Evolutionary conservation across 139 green algal species (phyloP).

Genomic region (Deuterostichococcus epilithicus): DNA sequence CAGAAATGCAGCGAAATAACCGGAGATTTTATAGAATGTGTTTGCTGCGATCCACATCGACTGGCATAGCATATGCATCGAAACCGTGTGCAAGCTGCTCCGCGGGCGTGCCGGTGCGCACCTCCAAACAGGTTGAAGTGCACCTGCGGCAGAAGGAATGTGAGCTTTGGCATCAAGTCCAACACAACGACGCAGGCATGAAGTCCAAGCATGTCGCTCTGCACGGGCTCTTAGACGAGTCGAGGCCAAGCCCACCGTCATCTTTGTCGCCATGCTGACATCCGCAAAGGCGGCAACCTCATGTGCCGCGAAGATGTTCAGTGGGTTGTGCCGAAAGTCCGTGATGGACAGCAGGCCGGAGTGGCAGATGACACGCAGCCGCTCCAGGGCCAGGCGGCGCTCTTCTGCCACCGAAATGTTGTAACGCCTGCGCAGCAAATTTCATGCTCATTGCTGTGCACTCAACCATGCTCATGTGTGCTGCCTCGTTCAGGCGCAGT

Average conservation of each 20-base stretch:
- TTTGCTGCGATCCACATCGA: background rate
- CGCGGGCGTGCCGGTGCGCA: background rate
- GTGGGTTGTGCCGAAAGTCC: conserved; percentile 73
- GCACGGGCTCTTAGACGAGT: no score
- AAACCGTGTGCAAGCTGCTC: no score
- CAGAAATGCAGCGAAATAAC: background rate
- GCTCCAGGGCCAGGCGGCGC: conserved; percentile 73
- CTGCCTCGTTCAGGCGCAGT: no score
- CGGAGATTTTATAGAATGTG: background rate
- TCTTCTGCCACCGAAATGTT: conserved; percentile 76
- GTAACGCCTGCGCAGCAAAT: conserved; percentile 36
- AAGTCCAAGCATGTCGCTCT: no score
- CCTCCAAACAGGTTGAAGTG: conserved; percentile 89
- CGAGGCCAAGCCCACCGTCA: conserved; percentile 56
- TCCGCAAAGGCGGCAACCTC: conserved; percentile 74
- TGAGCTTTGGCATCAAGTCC: conserved; percentile 17
- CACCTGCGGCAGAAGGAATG: background rate
- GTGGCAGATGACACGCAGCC: conserved; percentile 69
- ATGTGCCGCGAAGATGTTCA: conserved; percentile 87
- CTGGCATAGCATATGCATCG: no score
- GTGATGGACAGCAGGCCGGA: conserved; percentile 68
- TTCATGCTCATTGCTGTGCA: background rate
- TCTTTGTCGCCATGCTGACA: conserved; percentile 82
- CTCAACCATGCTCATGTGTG: background rate
- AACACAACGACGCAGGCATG: no score